Conservation (phyloP, 1,284 basidiomycete species). For the Sanguinoderma infundibulare region DNA sequence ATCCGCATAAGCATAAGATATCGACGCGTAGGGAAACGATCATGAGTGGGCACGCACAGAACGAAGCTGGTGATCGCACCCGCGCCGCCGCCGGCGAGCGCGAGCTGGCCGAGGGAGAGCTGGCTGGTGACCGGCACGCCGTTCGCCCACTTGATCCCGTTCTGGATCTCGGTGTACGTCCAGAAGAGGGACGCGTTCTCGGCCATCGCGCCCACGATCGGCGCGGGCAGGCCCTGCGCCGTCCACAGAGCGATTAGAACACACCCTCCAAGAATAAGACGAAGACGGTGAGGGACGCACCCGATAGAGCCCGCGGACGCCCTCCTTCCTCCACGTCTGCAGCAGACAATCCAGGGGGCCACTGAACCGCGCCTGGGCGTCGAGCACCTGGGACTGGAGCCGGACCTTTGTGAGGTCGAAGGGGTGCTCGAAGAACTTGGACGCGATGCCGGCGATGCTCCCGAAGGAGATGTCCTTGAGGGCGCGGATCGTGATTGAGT, state of each 20-base stretch:
- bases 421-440: conserved; percentile 86
- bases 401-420: conserved; percentile 88
- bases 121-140: conserved; percentile 40
- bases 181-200: conserved; percentile 92
- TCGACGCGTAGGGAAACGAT: not conserved
- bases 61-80: conserved; percentile 86
- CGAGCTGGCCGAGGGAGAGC: conserved; percentile 67
- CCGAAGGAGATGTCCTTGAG: conserved; percentile 63
- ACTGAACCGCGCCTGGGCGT: conserved; percentile 69
- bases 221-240: conserved; percentile 82
- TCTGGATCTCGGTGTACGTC: conserved; percentile 85
- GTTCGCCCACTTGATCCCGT: conserved; percentile 53
- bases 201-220: conserved; percentile 88
- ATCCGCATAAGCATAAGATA: too few relatives aligned
- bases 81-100: conserved; percentile 79
- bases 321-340: conserved; percentile 80
- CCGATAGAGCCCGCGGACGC: conserved; percentile 79
- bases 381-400: conserved; percentile 83
- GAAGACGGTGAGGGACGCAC: conserved; percentile 49
- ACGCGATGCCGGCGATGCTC: conserved; percentile 76
- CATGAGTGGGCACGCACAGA: conserved; percentile 53
- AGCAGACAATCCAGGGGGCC: conserved; percentile 84
- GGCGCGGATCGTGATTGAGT: conserved; percentile 42
- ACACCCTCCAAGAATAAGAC: not conserved
- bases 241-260: not conserved